A percentile compares a stretch with the other conserved stretches of the same genome.
phyloP scores from a whole-genome alignment of 768 basidiomycete genomes.

The Calvatia gigantea region DNA sequence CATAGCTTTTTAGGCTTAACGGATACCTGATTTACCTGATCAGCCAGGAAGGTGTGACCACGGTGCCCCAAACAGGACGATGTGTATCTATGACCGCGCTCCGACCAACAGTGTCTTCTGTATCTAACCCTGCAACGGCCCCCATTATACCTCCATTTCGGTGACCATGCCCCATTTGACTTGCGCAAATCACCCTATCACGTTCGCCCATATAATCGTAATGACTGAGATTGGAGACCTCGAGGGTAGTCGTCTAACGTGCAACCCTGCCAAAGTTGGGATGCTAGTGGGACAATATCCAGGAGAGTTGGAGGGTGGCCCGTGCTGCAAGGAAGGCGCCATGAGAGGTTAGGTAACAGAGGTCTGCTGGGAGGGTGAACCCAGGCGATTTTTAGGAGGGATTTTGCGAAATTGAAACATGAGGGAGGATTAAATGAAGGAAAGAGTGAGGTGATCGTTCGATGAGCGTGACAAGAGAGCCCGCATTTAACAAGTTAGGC shows the following conservation, averaged over 20 bases:
- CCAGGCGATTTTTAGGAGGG: conserved; percentile 46
- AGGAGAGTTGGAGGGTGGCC: conserved; percentile 92
- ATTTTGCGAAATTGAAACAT: conserved; percentile 32
- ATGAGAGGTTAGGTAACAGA: conserved; percentile 68
- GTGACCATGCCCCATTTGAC: conserved; percentile 82
- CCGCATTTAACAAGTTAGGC: conserved; percentile 79
- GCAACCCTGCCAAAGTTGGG: conserved; percentile 92
- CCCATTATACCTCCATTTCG: conserved; percentile 26
- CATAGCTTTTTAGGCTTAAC: too few species aligned
- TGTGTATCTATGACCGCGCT: conserved; percentile 33
- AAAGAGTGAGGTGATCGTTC: neutral
- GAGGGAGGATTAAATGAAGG: conserved; percentile 49
- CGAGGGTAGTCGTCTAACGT: conserved; percentile 93
- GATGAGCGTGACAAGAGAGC: conserved; percentile 27
- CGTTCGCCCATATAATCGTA: conserved; percentile 97
- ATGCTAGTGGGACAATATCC: conserved; percentile 83
- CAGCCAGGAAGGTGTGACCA: conserved; percentile 68
- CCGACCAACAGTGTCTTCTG: conserved; percentile 38
- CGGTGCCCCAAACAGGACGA: conserved; percentile 39
- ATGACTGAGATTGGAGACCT: conserved; percentile 91
- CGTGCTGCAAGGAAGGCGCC: conserved; percentile 84
- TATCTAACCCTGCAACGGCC: conserved; percentile 41
- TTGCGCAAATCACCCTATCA: conserved; percentile 60
- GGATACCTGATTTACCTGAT: too few species aligned
- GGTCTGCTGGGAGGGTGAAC: conserved; percentile 61